Evolutionary conservation across 805 yeast genomes (phyloP), one percentile per base, ranked within the genome.

Genomic region (Saturnispora diversa): DNA sequence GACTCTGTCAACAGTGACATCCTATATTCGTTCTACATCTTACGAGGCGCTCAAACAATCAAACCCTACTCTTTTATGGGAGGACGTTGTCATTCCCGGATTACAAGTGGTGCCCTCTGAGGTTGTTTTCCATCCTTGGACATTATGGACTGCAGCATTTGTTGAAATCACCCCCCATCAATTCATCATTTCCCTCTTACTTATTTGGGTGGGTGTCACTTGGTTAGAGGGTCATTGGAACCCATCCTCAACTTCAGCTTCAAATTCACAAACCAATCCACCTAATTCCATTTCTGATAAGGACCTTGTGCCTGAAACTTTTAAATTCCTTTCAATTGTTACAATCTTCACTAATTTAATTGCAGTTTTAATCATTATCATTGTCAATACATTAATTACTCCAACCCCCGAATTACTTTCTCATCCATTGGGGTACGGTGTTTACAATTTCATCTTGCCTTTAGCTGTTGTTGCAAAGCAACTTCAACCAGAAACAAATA

Each of bases 31-130:
- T 50, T 50, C 60, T 15, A 62, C 56, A 37, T 44, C 60, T 3
- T 73, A 56, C 46, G 53, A 57, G 31, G 36, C 38, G 4, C 29
- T 47, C 9, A 38, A 55, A 11, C 37, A 49, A 9, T 35, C 45
- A 12, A 39, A 51, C 26, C 51, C 55, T 2, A 39, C 54, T 20
- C 41, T 61, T 17, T 44, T 51, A n/a, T 64, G 68, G 43, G 63
- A 63, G 32, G 64, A 65, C 23, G 62, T 79, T 24, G 55, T 65
- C 15, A 70, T 77, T 6, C 86, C 63, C 7, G 28, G 54, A 6
- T 50, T 82, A 31, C 86, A 83, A 58, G 63, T 82, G 58, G 72
- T 82, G 5, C 88, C 90, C 10, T 59, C 68, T 20, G 63, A 68
- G 39, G 66, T 77, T 0, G 49, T 78, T 3, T 63, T 60, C 40